Percentiles rank a stretch among this genome's conserved stretches.
phyloP scores from a whole-genome alignment of 2,329 filamentous ascomycete species.

The Cladosporium velox region DNA sequence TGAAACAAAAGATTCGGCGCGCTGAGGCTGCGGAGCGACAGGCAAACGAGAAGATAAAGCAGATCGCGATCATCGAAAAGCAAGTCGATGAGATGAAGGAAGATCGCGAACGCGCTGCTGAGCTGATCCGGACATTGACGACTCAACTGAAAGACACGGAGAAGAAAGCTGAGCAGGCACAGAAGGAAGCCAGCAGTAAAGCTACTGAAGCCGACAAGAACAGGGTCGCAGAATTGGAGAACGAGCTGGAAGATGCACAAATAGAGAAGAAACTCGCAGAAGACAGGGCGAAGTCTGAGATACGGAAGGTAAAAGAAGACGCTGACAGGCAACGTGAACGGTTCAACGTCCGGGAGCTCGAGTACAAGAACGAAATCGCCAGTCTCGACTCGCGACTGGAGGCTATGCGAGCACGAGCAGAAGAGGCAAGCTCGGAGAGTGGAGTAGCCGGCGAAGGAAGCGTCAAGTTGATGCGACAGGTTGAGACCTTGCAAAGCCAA shows the following conservation, averaged over 20 bases:
- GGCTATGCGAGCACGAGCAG: conserved; percentile 77
- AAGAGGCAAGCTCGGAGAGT: conserved; percentile 81
- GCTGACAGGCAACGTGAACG: conserved; percentile 72
- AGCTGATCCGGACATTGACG: conserved; percentile 69
- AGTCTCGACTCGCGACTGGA: conserved; percentile 88
- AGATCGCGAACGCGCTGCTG: conserved; percentile 46
- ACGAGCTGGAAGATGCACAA: conserved; percentile 64
- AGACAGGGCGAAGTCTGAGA: conserved; percentile 69
- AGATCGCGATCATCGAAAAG: conserved; percentile 60
- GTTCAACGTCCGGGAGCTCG: conserved; percentile 67
- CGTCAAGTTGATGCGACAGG: conserved; percentile 80
- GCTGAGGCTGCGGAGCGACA: conserved; percentile 61
- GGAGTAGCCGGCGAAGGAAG: conserved; percentile 57
- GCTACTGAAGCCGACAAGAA: conserved; percentile 67
- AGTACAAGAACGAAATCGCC: conserved; percentile 75
- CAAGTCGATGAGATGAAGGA: conserved; percentile 36
- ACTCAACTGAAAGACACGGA: conserved; percentile 68
- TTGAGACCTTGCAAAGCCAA: conserved; percentile 93
- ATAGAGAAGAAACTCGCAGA: conserved; percentile 76
- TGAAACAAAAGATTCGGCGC: conserved; percentile 61
- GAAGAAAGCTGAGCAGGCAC: conserved; percentile 66
- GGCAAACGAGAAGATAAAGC: conserved; percentile 58
- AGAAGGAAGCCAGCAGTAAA: conserved; percentile 66
- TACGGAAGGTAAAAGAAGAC: conserved; percentile 72
- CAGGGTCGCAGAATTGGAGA: conserved; percentile 57